Percentiles rank a stretch among this genome's conserved stretches.
Conservation (phyloP, 1,284 basidiomycete genomes). For the Ganoderma meredithae region DNA sequence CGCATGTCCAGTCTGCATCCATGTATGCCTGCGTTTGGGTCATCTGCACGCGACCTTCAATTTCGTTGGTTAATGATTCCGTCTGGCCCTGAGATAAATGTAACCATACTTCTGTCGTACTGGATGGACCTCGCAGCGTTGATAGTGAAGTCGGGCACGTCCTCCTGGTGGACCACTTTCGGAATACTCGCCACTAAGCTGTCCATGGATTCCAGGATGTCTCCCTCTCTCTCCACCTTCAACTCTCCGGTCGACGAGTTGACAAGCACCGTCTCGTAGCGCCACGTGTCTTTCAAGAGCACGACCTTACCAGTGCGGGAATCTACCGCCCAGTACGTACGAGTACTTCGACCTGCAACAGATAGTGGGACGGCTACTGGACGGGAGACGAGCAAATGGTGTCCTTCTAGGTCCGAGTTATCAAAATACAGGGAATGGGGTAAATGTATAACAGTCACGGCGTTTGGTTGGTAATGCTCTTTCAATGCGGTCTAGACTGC, state of each 20-base stretch:
- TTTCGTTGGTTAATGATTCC: background rate
- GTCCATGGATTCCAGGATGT: constrained; percentile 4
- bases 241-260: background rate
- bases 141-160: constrained; percentile 12
- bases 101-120: background rate
- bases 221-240: constrained; percentile 19
- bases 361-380: constrained; percentile 12
- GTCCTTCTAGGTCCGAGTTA: background rate
- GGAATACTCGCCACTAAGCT: constrained; percentile 18
- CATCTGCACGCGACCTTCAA: background rate
- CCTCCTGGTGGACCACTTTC: constrained; percentile 16
- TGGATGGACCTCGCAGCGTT: background rate
- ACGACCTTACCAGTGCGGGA: background rate
- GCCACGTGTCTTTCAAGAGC: constrained; percentile 28
- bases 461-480: constrained; percentile 8
- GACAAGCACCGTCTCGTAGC: background rate
- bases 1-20: background rate
- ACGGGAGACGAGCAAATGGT: constrained; percentile 17
- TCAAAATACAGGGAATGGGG: background rate
- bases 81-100: too few relatives aligned
- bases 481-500: background rate
- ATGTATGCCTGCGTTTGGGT: constrained; percentile 9
- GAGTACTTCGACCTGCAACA: constrained; percentile 15
- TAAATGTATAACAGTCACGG: background rate
- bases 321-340: constrained; percentile 27